These are phyloP conservation scores for barley (Hordeum vulgare) DNA, from an alignment of 176 grass and related monocot genomes.

Conservation along the genomic window DNA sequence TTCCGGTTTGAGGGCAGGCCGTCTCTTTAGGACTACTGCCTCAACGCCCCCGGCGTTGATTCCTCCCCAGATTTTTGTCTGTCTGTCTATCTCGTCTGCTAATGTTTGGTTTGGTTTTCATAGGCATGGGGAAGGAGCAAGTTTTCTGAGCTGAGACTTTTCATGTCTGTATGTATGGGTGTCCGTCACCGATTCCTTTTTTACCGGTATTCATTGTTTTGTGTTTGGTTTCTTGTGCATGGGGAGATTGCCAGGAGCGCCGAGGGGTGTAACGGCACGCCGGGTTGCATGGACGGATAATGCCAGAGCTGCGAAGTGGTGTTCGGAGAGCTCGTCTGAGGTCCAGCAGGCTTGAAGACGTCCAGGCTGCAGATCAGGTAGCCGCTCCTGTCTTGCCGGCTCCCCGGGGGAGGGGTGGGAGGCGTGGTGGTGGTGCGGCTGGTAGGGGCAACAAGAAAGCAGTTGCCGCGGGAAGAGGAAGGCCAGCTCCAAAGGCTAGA, in stretches of 20 bases:
- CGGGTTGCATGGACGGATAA: constrained; percentile 65
- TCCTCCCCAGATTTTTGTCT: background rate
- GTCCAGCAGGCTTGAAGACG: constrained; percentile 40
- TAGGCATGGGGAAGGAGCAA: background rate
- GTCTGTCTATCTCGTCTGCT: background rate
- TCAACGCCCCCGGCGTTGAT: constrained; percentile 6
- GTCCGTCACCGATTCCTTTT: background rate
- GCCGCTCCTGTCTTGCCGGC: constrained; percentile 25
- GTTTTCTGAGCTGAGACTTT: constrained; percentile 1
- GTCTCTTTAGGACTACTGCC: constrained; percentile 9
- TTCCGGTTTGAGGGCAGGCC: constrained; percentile 32
- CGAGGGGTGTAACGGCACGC: constrained; percentile 1
- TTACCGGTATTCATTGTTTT: constrained; percentile 10
- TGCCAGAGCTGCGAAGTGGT: constrained; percentile 68
- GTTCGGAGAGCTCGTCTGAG: constrained; percentile 45
- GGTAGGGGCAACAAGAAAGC: constrained; percentile 30
- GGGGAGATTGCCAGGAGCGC: constrained; percentile 23
- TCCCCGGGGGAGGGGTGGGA: constrained; percentile 27
- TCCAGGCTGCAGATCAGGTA: constrained; percentile 35
- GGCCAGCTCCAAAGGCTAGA: constrained; percentile 15
- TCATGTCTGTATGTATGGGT: background rate
- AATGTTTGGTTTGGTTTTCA: background rate
- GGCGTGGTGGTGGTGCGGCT: constrained; percentile 26
- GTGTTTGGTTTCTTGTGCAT: constrained; percentile 10
- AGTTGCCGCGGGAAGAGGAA: constrained; percentile 22